Evolutionary conservation across 768 basidiomycete genomes (phyloP), one percentile per base, ranked within the genome.

Genomic region (Boletus vinaceobasis): DNA sequence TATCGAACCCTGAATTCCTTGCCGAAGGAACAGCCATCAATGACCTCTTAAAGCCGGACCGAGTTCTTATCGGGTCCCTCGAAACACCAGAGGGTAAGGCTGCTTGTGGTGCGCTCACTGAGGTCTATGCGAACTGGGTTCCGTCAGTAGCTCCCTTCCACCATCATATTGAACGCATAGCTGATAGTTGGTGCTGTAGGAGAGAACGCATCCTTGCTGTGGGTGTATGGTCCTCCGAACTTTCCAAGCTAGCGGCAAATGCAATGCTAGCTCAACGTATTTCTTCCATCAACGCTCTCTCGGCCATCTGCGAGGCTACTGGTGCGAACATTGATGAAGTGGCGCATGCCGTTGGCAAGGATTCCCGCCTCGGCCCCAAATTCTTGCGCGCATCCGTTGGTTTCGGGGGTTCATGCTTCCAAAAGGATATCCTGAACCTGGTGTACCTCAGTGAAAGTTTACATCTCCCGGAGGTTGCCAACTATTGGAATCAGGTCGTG

Each of bases 261-360:
- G 97, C 97, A 55, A 95, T 99, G 93, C 87, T 99, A 56, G 97
- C 97, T 8, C 97, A 99, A 73, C 90, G 97, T 58, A 99, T 99
- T 72, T 98, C 96, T 9, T 97, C 94, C 53, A 80, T 98, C 78
- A 99, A 98, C 70, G 93, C 97, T 14, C 87, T 99, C 29, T 97
- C 94, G 38, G 97, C 97, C 44, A 96, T 99, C 68, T 98, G 97
- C 71, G 97, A 98, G 73, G 94, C 93, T 14, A 99, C 97, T 5
- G 97, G 97, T 43, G 97, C 97, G 52, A 97, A 95, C 79, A 92
- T 99, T 55, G 95, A 98, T 72, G 97, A 98, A 74, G 96, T 98
- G 54, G 87, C 96, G 1, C 80, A 90, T 68, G 95, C 97, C 9
- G 87, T 98, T 65, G 97, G 97, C 15, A 87, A 85, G 65, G 97